These are phyloP conservation scores for Inonotus hispidus DNA, from an alignment of 1,284 basidiomycete genomes.

Conservation along the genomic window DNA sequence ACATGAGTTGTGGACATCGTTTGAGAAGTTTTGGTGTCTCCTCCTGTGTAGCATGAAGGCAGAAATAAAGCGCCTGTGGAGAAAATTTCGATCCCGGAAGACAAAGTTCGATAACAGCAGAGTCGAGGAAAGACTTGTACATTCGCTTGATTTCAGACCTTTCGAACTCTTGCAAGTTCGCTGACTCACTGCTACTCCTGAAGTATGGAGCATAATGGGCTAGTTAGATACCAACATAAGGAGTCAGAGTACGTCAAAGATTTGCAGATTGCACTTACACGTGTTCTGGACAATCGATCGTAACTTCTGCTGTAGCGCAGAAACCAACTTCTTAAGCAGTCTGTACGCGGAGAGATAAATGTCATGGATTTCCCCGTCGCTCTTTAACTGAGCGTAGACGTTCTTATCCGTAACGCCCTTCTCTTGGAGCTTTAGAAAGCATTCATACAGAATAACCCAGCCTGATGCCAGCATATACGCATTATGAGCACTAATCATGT, in stretches of 20 bases:
- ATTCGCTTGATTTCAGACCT: conserved; percentile 51
- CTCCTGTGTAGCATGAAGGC: conserved; percentile 61
- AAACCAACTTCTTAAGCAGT: conserved; percentile 51
- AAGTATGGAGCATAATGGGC: conserved; percentile 10
- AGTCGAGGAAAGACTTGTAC: conserved; percentile 71
- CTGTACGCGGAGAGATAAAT: conserved; percentile 62
- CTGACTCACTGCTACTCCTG: conserved; percentile 20
- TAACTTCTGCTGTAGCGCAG: conserved; percentile 42
- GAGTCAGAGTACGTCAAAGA: background rate
- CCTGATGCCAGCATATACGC: conserved; percentile 69
- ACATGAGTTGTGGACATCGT: conserved; percentile 68
- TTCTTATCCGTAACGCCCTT: conserved; percentile 48
- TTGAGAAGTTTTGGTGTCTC: conserved; percentile 66
- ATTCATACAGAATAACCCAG: conserved; percentile 62
- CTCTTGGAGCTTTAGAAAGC: conserved; percentile 45
- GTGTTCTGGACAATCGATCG: conserved; percentile 17
- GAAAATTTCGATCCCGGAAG: conserved; percentile 64
- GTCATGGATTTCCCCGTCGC: conserved; percentile 42
- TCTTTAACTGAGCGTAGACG: conserved; percentile 46
- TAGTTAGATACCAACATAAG: background rate
- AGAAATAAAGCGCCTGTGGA: conserved; percentile 52
- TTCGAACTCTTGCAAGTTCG: conserved; percentile 46
- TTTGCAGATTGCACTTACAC: background rate
- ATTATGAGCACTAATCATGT: conserved; percentile 62
- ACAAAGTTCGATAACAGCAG: conserved; percentile 71